These are phyloP conservation scores for Terana coerulea DNA, from an alignment of 768 basidiomycete species.

Conservation along the genomic window DNA sequence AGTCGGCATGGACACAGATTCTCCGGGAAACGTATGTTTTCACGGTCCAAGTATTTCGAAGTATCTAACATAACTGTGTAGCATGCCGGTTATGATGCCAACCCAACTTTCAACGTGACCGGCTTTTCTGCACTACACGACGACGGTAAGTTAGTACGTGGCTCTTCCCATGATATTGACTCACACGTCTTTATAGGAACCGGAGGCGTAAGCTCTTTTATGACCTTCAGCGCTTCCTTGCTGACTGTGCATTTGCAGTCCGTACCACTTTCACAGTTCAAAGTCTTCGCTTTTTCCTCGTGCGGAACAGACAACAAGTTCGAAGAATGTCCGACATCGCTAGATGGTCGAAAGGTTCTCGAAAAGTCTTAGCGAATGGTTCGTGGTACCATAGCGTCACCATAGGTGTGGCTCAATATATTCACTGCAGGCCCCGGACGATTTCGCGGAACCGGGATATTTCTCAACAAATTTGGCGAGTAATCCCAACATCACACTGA, in stretches of 20 bases:
- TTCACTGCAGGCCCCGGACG: conserved; percentile 47
- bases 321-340: conserved; percentile 47
- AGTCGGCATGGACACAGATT: conserved; percentile 64
- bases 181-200: conserved; percentile 1
- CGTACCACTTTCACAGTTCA: conserved; percentile 58
- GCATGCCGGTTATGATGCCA: conserved; percentile 38
- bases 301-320: conserved; percentile 38
- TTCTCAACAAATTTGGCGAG: conserved; percentile 56
- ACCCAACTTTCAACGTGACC: conserved; percentile 34
- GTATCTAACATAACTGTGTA: conserved; percentile 8
- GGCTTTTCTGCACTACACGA: conserved; percentile 67
- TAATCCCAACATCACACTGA: neutral
- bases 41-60: too few species aligned
- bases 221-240: neutral
- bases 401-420: neutral
- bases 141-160: conserved; percentile 47
- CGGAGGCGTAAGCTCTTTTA: conserved; percentile 14
- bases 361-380: conserved; percentile 51
- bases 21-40: conserved; percentile 49
- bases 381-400: conserved; percentile 1
- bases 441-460: conserved; percentile 62
- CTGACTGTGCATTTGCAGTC: conserved; percentile 28
- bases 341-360: conserved; percentile 41
- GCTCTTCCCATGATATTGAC: neutral
- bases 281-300: conserved; percentile 49